These are phyloP conservation scores for Syzygium jambos DNA, from an alignment of 345 rosid genomes.

Conservation along the genomic window DNA sequence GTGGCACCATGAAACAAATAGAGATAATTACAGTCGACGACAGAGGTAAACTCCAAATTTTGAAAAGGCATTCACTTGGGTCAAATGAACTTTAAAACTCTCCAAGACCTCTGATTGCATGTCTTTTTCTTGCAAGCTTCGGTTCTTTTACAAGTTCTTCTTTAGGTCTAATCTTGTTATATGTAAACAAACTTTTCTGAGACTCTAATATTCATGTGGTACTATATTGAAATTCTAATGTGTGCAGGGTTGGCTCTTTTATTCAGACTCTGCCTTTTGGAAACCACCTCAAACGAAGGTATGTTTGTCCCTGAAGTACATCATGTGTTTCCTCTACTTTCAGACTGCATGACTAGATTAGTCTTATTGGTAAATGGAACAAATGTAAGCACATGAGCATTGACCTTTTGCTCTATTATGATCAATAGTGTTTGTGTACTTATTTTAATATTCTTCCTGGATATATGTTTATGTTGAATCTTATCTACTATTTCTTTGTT, in stretches of 20 bases:
- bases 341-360: background rate
- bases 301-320: constrained; percentile 1
- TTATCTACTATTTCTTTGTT: background rate
- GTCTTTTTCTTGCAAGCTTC: background rate
- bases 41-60: background rate
- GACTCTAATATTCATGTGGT: background rate
- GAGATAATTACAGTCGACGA: background rate
- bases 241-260: constrained; percentile 95
- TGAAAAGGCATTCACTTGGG: background rate
- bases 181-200: background rate
- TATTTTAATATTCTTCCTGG: background rate
- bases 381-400: background rate
- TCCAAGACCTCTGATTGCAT: background rate
- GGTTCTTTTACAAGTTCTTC: background rate
- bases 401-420: background rate
- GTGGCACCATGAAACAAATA: background rate
- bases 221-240: background rate
- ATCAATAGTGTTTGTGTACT: background rate
- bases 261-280: constrained; percentile 76
- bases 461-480: background rate
- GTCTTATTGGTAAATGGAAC: background rate
- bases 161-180: background rate
- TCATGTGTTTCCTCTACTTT: background rate
- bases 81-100: background rate
- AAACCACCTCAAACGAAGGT: constrained; percentile 91